phyloP scores from a whole-genome alignment of 2,329 filamentous ascomycete genomes.

The Beauveria rudraprayagi region DNA sequence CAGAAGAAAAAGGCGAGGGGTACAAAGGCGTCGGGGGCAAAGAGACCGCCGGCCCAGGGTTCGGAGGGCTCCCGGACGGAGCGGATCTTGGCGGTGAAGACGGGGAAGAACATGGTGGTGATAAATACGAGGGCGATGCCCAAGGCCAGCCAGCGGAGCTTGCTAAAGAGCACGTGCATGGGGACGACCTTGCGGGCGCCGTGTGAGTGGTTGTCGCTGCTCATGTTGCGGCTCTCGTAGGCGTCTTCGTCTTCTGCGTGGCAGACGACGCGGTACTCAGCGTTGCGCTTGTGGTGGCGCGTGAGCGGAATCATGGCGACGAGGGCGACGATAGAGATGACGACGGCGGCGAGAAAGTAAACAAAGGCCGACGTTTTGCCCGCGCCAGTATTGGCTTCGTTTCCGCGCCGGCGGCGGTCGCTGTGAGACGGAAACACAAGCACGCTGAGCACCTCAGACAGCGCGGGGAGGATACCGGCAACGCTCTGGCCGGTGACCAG shows the following conservation, averaged over 20 bases:
- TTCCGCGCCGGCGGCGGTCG: neutral
- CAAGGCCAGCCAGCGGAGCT: constrained; percentile 70
- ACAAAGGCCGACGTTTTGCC: constrained; percentile 61
- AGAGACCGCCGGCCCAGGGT: constrained; percentile 41
- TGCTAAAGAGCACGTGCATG: constrained; percentile 61
- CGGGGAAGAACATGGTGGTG: constrained; percentile 89
- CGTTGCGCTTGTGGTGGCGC: constrained; percentile 46
- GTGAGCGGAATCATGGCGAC: constrained; percentile 68
- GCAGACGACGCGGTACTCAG: constrained; percentile 35
- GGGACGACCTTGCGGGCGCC: constrained; percentile 40
- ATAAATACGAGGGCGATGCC: constrained; percentile 74
- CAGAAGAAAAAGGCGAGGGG: constrained; percentile 86
- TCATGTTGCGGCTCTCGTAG: constrained; percentile 34
- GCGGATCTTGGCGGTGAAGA: constrained; percentile 66
- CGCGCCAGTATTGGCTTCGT: constrained; percentile 18
- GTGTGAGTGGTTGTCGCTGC: constrained; percentile 44
- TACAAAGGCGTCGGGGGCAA: constrained; percentile 73
- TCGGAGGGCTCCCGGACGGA: constrained; percentile 29
- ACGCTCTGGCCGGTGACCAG: constrained; percentile 94
- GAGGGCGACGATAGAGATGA: constrained; percentile 62
- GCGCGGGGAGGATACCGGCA: constrained; percentile 79
- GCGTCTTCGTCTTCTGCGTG: constrained; percentile 19
- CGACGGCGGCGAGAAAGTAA: constrained; percentile 84
- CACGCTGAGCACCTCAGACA: constrained; percentile 80
- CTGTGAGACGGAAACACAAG: constrained; percentile 49